Evolutionary conservation across 1,284 basidiomycete species (phyloP).

Genomic region (Xanthoconium separans): DNA sequence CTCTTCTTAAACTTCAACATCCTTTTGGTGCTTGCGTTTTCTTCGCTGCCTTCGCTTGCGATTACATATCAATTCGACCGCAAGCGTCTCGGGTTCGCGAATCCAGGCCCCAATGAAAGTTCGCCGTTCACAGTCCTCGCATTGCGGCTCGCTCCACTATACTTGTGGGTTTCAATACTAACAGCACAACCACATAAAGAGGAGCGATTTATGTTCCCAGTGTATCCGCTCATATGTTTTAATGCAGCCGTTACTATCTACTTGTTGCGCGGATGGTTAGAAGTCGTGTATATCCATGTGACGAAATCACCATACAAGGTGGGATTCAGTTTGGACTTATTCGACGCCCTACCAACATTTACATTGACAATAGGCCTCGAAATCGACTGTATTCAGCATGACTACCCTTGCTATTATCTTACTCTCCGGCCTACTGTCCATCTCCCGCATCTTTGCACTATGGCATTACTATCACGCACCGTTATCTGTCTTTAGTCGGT

Average conservation of each 20-base stretch:
- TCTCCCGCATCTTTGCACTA: slow-evolving; percentile 78
- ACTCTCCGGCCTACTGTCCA: slow-evolving; percentile 65
- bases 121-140: slow-evolving; percentile 78
- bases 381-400: slow-evolving; percentile 71
- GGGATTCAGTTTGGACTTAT: slow-evolving; percentile 26
- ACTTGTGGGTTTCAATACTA: slow-evolving; percentile 85
- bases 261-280: slow-evolving; percentile 83
- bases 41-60: slow-evolving; percentile 77
- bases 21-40: slow-evolving; percentile 75
- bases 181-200: slow-evolving; percentile 92
- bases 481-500: slow-evolving; percentile 67
- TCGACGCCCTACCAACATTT: neutral
- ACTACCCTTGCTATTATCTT: slow-evolving; percentile 74
- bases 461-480: slow-evolving; percentile 93
- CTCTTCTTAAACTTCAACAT: slow-evolving; percentile 94
- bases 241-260: slow-evolving; percentile 89
- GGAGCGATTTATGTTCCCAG: slow-evolving; percentile 97
- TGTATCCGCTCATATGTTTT: slow-evolving; percentile 89
- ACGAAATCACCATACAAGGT: slow-evolving; percentile 86
- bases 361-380: slow-evolving; percentile 61
- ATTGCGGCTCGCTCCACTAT: slow-evolving; percentile 80
- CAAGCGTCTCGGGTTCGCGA: slow-evolving; percentile 71
- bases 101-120: slow-evolving; percentile 56
- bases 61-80: slow-evolving; percentile 77
- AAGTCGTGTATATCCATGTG: slow-evolving; percentile 67